Evolutionary conservation across 148 eudicot species (phyloP).

Genomic region (Rhododendron kiyosumense): DNA sequence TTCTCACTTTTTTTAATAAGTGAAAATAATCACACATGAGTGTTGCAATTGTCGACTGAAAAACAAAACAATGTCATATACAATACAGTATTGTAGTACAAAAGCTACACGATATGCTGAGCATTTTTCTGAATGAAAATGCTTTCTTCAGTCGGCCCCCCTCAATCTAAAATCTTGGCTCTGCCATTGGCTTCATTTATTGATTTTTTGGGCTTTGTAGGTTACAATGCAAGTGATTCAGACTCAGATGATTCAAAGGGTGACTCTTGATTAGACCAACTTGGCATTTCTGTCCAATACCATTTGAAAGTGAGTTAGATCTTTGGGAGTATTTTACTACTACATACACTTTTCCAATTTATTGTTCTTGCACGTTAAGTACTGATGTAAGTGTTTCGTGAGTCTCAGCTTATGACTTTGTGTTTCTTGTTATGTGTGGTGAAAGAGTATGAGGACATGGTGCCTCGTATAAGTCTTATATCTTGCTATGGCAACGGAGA

Average conservation of each 20-base stretch:
- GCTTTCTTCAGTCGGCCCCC: no score
- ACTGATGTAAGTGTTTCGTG: neutral
- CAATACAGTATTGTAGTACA: no score
- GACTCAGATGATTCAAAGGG: slow-evolving; percentile 64
- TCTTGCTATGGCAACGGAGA: neutral
- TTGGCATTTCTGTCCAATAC: slow-evolving; percentile 11
- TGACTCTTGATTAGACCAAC: slow-evolving; percentile 26
- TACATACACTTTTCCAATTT: neutral
- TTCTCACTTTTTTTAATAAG: no score
- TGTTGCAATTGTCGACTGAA: no score
- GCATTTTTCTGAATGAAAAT: no score
- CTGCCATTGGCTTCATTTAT: neutral
- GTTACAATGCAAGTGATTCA: slow-evolving; percentile 93
- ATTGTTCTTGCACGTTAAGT: neutral
- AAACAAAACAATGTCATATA: no score
- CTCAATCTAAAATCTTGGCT: no score
- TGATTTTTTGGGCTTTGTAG: slow-evolving; percentile 27
- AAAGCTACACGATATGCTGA: no score
- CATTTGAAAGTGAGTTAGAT: slow-evolving; percentile 19
- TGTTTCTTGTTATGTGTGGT: neutral
- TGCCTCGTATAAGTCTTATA: neutral
- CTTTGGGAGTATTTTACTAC: neutral
- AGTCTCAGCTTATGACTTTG: neutral
- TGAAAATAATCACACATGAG: no score
- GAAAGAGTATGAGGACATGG: neutral